Evolutionary conservation across 768 basidiomycete genomes (phyloP).

Genomic region (Russula abietina): DNA sequence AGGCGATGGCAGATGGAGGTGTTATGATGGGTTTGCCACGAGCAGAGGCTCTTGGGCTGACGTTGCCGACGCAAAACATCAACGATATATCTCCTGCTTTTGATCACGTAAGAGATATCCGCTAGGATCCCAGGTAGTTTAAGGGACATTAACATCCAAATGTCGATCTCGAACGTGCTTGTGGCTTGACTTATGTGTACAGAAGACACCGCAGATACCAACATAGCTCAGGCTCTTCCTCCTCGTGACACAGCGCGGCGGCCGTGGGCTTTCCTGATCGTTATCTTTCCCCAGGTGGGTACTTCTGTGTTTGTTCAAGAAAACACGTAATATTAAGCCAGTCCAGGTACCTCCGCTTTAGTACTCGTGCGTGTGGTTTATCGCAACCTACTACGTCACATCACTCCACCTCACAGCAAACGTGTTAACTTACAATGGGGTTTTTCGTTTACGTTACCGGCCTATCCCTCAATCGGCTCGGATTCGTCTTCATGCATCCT

Average conservation of each 20-base stretch:
- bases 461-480: neutral
- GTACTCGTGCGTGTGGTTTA: neutral
- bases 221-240: no score
- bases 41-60: no score
- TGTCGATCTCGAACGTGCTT: neutral
- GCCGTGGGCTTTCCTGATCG: neutral
- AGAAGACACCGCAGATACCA: neutral
- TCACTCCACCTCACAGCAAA: neutral
- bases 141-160: neutral
- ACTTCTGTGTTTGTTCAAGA: neutral
- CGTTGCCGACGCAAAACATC: slow-evolving; percentile 39
- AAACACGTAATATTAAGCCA: neutral
- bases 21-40: no score
- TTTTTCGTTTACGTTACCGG: neutral
- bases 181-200: neutral
- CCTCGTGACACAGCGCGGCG: neutral
- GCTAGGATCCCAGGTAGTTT: neutral
- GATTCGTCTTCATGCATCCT: neutral
- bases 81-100: neutral
- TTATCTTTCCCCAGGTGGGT: neutral
- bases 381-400: neutral
- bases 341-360: neutral
- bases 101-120: neutral
- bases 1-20: slow-evolving; percentile 98
- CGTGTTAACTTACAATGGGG: neutral